Evolutionary conservation across 805 yeast species (phyloP).

Genomic region (Pichia nakasei): DNA sequence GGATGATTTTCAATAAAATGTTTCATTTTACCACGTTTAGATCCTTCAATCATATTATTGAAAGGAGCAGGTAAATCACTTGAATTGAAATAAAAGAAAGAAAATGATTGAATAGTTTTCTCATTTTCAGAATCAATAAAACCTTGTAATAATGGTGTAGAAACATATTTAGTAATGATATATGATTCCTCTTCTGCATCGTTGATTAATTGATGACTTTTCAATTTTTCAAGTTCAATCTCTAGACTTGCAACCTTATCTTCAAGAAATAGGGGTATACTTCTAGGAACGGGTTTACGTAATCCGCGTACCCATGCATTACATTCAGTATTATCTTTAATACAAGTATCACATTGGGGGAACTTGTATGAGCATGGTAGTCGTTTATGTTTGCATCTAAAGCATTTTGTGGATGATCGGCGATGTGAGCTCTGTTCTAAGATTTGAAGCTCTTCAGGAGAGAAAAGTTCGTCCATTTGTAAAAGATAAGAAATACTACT

Average conservation of each 20-base stretch:
- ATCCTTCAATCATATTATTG: constrained; percentile 2
- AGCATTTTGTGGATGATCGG: constrained; percentile 9
- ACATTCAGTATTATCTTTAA: constrained; percentile 3
- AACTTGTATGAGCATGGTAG: constrained; percentile 7
- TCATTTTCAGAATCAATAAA: constrained; percentile 6
- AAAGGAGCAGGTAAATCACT: constrained; percentile 11
- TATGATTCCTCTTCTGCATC: constrained; percentile 7
- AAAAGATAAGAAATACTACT: neutral
- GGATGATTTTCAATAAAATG: constrained; percentile 8
- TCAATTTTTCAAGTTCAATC: constrained; percentile 4
- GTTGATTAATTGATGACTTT: constrained; percentile 3
- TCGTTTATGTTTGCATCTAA: constrained; percentile 8
- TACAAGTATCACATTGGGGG: constrained; percentile 9
- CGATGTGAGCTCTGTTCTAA: constrained; percentile 1
- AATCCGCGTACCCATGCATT: constrained; percentile 10
- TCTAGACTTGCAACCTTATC: constrained; percentile 9
- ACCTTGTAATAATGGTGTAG: constrained; percentile 5
- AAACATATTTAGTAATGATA: constrained; percentile 5
- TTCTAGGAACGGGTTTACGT: constrained; percentile 7
- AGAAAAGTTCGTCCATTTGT: constrained; percentile 7
- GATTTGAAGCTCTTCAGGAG: neutral
- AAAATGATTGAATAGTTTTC: neutral
- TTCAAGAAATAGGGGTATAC: constrained; percentile 5
- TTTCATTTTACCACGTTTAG: constrained; percentile 6
- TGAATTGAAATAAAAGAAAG: constrained; percentile 7